A percentile compares a stretch with the other conserved stretches of the same genome.
phyloP scores from a whole-genome alignment of 768 basidiomycete species.

The Phlebiopsis flavidoalba region DNA sequence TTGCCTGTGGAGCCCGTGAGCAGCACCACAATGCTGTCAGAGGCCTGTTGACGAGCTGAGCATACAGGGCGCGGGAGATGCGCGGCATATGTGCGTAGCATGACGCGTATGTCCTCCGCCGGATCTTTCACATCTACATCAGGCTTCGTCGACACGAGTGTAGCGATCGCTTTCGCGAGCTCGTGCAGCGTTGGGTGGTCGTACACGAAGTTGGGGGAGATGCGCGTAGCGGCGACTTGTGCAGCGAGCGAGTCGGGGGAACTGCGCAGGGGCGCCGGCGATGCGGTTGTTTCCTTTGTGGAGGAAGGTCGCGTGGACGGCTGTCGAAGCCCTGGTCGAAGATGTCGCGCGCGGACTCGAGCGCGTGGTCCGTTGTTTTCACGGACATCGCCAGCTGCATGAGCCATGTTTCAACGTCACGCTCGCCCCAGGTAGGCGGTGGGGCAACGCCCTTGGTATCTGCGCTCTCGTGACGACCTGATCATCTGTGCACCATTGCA shows the following conservation, averaged over 20 bases:
- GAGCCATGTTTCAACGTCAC: constrained; percentile 10
- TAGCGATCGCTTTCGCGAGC: neutral
- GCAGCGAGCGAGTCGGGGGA: neutral
- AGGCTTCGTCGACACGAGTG: neutral
- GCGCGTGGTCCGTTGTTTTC: neutral
- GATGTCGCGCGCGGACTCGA: neutral
- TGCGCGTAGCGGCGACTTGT: neutral
- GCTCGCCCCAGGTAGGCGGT: constrained; percentile 6
- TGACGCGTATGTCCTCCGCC: too few relatives aligned
- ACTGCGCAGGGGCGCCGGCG: constrained; percentile 7
- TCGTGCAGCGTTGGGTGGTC: constrained; percentile 6
- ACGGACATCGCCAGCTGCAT: constrained; percentile 3
- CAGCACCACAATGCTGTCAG: neutral
- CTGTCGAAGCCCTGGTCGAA: constrained; percentile 13
- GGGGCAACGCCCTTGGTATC: constrained; percentile 11
- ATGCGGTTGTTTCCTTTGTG: constrained; percentile 14
- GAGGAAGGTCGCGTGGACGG: constrained; percentile 12
- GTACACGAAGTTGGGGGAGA: constrained; percentile 8
- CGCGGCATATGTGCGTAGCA: constrained; percentile 5
- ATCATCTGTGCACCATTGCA: constrained; percentile 4
- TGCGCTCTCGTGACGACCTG: constrained; percentile 10
- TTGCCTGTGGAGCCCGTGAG: constrained; percentile 11
- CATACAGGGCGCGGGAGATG: neutral
- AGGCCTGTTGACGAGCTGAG: too few relatives aligned
- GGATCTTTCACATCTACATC: neutral